These are phyloP conservation scores for Tetrapisispora arboricola DNA, from an alignment of 805 yeast genomes.

Conservation along the genomic window DNA sequence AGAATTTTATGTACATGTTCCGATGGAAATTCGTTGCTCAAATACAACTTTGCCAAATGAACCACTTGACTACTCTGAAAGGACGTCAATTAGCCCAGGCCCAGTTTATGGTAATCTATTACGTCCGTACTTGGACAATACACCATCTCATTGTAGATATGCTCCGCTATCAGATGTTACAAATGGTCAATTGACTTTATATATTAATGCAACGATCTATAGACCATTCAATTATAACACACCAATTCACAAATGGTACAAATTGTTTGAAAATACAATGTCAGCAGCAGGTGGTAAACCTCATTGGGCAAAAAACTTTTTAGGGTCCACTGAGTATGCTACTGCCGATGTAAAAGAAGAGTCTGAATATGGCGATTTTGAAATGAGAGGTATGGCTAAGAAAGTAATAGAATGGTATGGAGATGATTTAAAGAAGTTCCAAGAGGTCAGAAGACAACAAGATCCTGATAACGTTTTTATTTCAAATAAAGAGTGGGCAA, in stretches of 20 bases:
- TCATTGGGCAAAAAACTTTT: constrained; percentile 96
- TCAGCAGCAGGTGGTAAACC: constrained; percentile 82
- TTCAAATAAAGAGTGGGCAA: constrained; percentile 70
- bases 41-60: constrained; percentile 49
- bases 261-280: constrained; percentile 69
- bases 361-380: constrained; percentile 42
- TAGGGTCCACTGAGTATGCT: constrained; percentile 42
- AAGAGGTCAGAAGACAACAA: constrained; percentile 49
- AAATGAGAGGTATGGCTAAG: constrained; percentile 70
- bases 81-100: constrained; percentile 52
- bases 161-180: constrained; percentile 37
- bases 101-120: constrained; percentile 76
- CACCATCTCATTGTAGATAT: constrained; percentile 53
- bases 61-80: constrained; percentile 39
- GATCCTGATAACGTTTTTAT: constrained; percentile 81
- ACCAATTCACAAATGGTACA: constrained; percentile 71
- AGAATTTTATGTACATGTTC: constrained; percentile 84
- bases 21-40: constrained; percentile 88
- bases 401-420: constrained; percentile 75
- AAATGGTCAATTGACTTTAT: constrained; percentile 72
- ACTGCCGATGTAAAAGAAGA: constrained; percentile 28
- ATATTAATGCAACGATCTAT: constrained; percentile 89
- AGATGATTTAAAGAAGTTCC: constrained; percentile 50
- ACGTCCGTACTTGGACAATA: constrained; percentile 71
- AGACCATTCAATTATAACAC: constrained; percentile 80